Base-by-base conservation (phyloP, 768 basidiomycete genomes). In the Exidia glandulosa region DNA sequence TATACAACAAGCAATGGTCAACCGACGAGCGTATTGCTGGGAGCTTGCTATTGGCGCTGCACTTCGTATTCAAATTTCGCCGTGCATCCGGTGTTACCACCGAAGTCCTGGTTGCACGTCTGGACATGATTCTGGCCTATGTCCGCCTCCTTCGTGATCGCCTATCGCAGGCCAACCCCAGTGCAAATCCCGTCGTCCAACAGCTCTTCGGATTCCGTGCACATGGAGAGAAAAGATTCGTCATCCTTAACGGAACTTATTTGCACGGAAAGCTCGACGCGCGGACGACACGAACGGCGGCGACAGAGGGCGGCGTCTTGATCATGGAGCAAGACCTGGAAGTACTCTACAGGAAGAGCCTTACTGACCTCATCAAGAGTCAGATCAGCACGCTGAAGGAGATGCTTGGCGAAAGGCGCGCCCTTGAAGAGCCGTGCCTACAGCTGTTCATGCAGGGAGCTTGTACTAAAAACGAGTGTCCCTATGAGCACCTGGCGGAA, bases 131-230 rank as follows among this genome's bases (percentile, higher is more conserved):
- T 32, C 29, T 55, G 36, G 56, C n/a, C 56, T 34, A 57, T 19
- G 19, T 34, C 31, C n/a, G 56, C 31, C 29, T 33, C 9, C 50
- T 54, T 10, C 50, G 50, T 25, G 50, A 27, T 29, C 19, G 30
- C 7, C 14, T 27, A 25, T 14, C 41, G 6, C 19, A 45, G 5
- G 23, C 10, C 41, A n/a, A 16, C 13, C 16, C 33, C 0, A 34
- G 10, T 10, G 56, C 56, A 5, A n/a, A 34, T 57, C 57, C 25
- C 6, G 61, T 57, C 1, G 62, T 76, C 25, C 71, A 65, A 59
- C 71, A 64, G 57, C 58, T 78, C 4, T 76, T 80, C 52, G 72
- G 70, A 1, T 66, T 78, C 55, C 63, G 60, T 19, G 57, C 57
- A 3, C 59, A 66, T n/a, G 60, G 67, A 5, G 70, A 71, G 12